Percentiles rank a stretch among this genome's conserved stretches.
Conservation (phyloP, 2,329 filamentous ascomycete species). For the Stagonosporopsis chrysanthemi region DNA sequence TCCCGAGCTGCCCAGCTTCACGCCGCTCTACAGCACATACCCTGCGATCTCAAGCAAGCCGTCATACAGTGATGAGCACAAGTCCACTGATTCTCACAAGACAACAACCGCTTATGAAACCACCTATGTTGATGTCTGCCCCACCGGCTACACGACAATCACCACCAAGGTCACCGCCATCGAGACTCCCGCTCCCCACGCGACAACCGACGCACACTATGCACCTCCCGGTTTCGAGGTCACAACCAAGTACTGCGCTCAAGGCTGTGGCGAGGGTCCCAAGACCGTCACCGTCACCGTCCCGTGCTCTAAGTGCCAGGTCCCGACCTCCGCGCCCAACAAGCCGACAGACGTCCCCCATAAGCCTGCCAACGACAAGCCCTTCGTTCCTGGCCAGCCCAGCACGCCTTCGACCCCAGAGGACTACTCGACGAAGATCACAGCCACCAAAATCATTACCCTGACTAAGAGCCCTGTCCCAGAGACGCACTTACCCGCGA, state of each 20-base stretch:
- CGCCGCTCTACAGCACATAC: conserved; percentile 19
- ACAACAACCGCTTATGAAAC: conserved; percentile 36
- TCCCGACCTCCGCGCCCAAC: neutral
- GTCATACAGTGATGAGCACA: conserved; percentile 9
- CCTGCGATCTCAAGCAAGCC: conserved; percentile 19
- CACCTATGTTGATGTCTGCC: conserved; percentile 44
- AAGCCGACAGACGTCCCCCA: conserved; percentile 4
- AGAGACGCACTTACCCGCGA: conserved; percentile 19
- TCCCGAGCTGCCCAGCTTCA: conserved; percentile 20
- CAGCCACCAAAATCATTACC: conserved; percentile 29
- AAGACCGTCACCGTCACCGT: conserved; percentile 39
- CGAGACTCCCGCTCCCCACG: conserved; percentile 19
- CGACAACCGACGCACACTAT: conserved; percentile 22
- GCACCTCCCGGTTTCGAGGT: conserved; percentile 36
- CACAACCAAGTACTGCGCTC: conserved; percentile 38
- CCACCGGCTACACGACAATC: conserved; percentile 44
- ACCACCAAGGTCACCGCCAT: conserved; percentile 28
- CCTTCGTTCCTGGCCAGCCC: conserved; percentile 7
- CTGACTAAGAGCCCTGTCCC: conserved; percentile 28
- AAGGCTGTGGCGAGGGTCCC: conserved; percentile 33
- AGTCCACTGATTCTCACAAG: conserved; percentile 17
- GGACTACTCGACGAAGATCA: conserved; percentile 15
- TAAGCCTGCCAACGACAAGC: conserved; percentile 4
- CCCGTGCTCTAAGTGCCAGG: conserved; percentile 23
- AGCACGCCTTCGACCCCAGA: conserved; percentile 9